Conservation (phyloP, 352 stramenopile species). For the Phytophthora lateralis region DNA sequence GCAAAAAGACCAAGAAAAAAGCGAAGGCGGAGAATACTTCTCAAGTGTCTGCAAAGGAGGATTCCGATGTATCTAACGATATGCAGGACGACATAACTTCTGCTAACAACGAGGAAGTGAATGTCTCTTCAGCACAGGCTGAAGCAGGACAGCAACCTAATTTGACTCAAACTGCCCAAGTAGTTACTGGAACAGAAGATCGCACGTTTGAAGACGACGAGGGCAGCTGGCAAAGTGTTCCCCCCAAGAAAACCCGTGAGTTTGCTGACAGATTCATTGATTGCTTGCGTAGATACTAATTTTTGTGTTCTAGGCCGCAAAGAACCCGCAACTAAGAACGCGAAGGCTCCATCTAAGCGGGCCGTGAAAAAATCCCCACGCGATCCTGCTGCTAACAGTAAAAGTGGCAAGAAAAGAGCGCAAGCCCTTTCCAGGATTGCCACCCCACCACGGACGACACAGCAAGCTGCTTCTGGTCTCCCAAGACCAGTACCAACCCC, state of each 20-base stretch:
- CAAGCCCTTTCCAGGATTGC: constrained; percentile 3
- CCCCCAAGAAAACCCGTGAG: constrained; percentile 40
- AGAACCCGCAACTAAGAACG: constrained; percentile 11
- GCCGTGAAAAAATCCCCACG: constrained; percentile 6
- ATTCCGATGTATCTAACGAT: not conserved
- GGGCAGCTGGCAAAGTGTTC: constrained; percentile 29
- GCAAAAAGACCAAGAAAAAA: constrained; percentile 51
- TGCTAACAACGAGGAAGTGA: not conserved
- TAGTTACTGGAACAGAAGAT: not conserved
- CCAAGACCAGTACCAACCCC: constrained; percentile 1
- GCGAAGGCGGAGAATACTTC: not conserved
- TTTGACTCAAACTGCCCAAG: not conserved
- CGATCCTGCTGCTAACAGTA: constrained; percentile 2
- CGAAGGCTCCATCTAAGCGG: constrained; percentile 1
- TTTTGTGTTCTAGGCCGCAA: constrained; percentile 33
- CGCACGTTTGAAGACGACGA: constrained; percentile 11
- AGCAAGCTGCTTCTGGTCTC: not conserved
- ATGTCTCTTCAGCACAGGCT: not conserved
- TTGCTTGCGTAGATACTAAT: constrained; percentile 1
- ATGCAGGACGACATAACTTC: not conserved
- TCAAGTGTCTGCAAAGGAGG: not conserved
- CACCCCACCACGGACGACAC: constrained; percentile 1
- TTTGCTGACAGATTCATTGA: constrained; percentile 5
- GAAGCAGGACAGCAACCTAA: not conserved
- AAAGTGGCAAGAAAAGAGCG: constrained; percentile 10